Percentiles rank a stretch among this genome's conserved stretches.
Conservation (phyloP, 495 filamentous ascomycete genomes). For the Glutinoglossum americanum region DNA sequence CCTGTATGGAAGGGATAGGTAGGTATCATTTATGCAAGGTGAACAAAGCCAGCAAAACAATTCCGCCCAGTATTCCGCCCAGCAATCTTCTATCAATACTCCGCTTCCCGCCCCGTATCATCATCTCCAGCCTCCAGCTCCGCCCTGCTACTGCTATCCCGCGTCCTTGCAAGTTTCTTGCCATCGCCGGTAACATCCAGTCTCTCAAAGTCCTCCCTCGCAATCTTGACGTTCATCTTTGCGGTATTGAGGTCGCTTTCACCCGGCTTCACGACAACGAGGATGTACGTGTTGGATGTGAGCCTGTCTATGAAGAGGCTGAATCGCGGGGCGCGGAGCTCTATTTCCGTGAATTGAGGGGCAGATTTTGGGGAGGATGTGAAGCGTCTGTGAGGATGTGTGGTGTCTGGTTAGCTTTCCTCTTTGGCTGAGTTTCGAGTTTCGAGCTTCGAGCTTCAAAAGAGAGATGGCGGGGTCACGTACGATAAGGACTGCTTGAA, state of each 20-base stretch:
- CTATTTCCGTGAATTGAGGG: conserved; percentile 40
- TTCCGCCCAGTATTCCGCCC: neutral
- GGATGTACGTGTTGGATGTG: conserved; percentile 90
- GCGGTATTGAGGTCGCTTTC: conserved; percentile 77
- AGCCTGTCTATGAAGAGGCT: conserved; percentile 82
- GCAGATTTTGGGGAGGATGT: conserved; percentile 29
- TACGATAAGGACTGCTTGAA: conserved; percentile 68
- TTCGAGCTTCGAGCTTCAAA: conserved; percentile 11
- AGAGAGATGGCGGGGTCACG: conserved; percentile 4
- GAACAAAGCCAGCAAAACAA: no score
- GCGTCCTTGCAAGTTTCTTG: neutral
- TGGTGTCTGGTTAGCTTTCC: conserved; percentile 19
- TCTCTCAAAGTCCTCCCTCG: conserved; percentile 48
- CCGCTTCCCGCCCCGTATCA: neutral
- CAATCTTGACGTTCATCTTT: conserved; percentile 70
- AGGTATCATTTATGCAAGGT: neutral
- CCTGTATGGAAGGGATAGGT: no score
- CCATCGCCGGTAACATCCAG: conserved; percentile 5
- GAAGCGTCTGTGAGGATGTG: conserved; percentile 15
- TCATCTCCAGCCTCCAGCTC: neutral
- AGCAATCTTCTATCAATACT: neutral
- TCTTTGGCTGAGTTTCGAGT: conserved; percentile 17
- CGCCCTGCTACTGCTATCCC: neutral
- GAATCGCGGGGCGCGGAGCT: conserved; percentile 51
- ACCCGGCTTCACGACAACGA: conserved; percentile 62